A percentile compares a stretch with the other conserved stretches of the same genome.
These are phyloP conservation scores for Talaromyces sp. DNA, from an alignment of 2,329 filamentous ascomycete species.

Conservation along the genomic window DNA sequence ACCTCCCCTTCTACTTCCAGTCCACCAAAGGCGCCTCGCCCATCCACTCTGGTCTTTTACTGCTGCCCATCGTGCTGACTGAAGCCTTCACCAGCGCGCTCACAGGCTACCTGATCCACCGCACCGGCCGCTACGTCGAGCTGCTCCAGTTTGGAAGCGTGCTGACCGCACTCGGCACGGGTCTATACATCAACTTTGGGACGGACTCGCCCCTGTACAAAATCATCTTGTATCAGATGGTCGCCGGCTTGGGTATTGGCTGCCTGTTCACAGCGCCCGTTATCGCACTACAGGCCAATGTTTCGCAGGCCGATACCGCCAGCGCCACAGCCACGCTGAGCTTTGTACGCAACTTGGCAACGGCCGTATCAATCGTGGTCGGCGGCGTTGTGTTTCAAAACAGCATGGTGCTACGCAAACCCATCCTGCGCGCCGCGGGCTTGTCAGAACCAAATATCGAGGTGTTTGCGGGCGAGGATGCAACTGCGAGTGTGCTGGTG, in stretches of 20 bases:
- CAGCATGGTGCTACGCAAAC: conserved; percentile 44
- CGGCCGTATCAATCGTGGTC: conserved; percentile 62
- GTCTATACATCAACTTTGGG: conserved; percentile 40
- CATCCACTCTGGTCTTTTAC: conserved; percentile 51
- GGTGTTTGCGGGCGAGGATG: conserved; percentile 35
- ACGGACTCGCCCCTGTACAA: conserved; percentile 30
- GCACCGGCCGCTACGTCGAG: conserved; percentile 45
- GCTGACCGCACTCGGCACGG: conserved; percentile 42
- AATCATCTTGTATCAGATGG: conserved; percentile 45
- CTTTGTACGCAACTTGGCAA: conserved; percentile 61
- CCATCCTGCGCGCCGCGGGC: conserved; percentile 52
- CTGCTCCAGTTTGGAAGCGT: conserved; percentile 40
- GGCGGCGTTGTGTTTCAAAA: conserved; percentile 79
- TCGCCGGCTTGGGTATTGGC: conserved; percentile 47
- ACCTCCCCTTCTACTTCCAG: conserved; percentile 69
- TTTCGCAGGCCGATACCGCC: conserved; percentile 44
- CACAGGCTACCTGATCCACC: conserved; percentile 44
- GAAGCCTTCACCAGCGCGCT: conserved; percentile 42
- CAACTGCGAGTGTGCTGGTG: conserved; percentile 41
- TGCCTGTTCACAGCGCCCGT: conserved; percentile 51
- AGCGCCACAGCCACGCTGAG: conserved; percentile 48
- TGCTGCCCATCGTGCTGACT: conserved; percentile 54
- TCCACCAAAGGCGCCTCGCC: conserved; percentile 57
- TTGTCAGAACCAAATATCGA: conserved; percentile 18
- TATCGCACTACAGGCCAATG: conserved; percentile 51